Conservation (phyloP, 257 asterid genomes). For the Solanum pimpinellifolium region DNA sequence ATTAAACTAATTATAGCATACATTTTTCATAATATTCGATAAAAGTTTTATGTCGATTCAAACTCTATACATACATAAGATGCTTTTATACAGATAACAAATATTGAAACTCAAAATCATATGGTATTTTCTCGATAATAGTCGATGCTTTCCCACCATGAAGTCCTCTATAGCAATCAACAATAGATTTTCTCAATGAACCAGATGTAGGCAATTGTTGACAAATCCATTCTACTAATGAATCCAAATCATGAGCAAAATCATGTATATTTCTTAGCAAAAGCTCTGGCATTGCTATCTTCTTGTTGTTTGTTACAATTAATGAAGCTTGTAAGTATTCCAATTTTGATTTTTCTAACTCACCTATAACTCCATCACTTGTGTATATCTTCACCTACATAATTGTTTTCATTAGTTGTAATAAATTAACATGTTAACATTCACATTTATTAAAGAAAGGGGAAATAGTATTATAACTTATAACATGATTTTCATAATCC, state of each 20-base stretch:
- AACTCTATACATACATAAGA: background rate
- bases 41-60: fast-evolving
- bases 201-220: conserved; percentile 76
- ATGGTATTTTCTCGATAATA: conserved; percentile 55
- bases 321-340: conserved; percentile 83
- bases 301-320: conserved; percentile 41
- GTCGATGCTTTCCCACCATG: conserved; percentile 30
- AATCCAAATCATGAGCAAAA: conserved; percentile 45
- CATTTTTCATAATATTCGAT: background rate
- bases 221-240: conserved; percentile 64
- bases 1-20: background rate
- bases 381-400: conserved; percentile 69
- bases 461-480: background rate
- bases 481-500: background rate
- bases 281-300: conserved; percentile 66
- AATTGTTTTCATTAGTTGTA: background rate
- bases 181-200: conserved; percentile 62
- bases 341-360: conserved; percentile 58
- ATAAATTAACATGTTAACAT: background rate
- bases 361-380: conserved; percentile 59
- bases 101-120: conserved; percentile 83
- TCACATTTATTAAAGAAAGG: too few species aligned
- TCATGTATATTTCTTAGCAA: conserved; percentile 49
- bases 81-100: conserved; percentile 15
- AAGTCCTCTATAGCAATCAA: conserved; percentile 44